Evolutionary conservation across 2,329 filamentous ascomycete species (phyloP).

Genomic region (Venturia carpophila): DNA sequence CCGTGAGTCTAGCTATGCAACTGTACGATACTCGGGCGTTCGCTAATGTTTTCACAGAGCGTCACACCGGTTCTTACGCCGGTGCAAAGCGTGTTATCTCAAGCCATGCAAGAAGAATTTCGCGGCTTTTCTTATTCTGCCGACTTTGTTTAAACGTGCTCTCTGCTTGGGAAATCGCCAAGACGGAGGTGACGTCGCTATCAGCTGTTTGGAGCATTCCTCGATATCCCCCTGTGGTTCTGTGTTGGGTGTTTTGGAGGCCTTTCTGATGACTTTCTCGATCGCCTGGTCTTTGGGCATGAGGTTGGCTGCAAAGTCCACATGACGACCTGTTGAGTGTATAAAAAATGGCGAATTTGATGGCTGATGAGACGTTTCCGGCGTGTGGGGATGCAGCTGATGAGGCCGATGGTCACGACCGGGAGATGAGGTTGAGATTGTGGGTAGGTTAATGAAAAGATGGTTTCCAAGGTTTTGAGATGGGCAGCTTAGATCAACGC

Average conservation of each 20-base stretch:
- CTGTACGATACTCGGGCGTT: conserved; percentile 90
- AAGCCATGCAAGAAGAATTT: conserved; percentile 99
- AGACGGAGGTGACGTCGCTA: neutral
- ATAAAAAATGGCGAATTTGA: neutral
- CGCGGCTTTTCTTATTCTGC: conserved; percentile 95
- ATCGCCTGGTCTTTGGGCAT: neutral
- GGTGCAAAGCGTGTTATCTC: conserved; percentile 65
- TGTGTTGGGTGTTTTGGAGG: conserved; percentile 12
- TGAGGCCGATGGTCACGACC: neutral
- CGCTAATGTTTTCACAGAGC: conserved; percentile 17
- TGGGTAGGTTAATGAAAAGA: neutral
- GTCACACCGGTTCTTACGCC: conserved; percentile 23
- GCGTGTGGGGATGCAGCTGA: neutral
- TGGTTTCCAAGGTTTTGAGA: neutral
- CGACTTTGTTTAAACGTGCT: conserved; percentile 59
- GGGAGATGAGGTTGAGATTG: neutral
- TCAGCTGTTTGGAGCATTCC: conserved; percentile 9
- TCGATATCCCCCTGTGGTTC: conserved; percentile 9
- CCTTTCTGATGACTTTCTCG: neutral
- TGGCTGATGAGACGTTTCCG: neutral
- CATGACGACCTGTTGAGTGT: neutral
- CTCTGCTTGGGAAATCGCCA: neutral
- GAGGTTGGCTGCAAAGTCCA: neutral
- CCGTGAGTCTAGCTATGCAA: conserved; percentile 92
- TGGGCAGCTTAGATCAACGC: neutral